Evolutionary conservation across 495 filamentous ascomycete species (phyloP).

Genomic region (Penicillium longicatenatum): DNA sequence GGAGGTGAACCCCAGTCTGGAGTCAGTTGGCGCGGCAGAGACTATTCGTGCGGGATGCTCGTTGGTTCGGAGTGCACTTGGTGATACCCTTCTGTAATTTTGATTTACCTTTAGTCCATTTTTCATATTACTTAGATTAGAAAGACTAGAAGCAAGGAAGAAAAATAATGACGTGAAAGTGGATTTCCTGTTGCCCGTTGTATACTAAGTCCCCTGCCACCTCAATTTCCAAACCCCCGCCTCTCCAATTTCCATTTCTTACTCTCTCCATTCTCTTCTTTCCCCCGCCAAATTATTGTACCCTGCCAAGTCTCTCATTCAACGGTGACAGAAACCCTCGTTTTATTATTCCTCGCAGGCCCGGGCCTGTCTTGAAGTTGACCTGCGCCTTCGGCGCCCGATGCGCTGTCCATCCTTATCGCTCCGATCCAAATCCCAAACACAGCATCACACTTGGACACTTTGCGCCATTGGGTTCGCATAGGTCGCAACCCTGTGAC

Average conservation of each 20-base stretch:
- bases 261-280: slow-evolving; percentile 3
- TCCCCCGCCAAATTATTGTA: not conserved
- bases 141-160: slow-evolving; percentile 9
- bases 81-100: slow-evolving; percentile 78
- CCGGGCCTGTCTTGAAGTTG: slow-evolving; percentile 1
- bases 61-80: slow-evolving; percentile 85
- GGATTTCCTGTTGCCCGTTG: not conserved
- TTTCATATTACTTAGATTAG: slow-evolving; percentile 4
- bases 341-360: not conserved
- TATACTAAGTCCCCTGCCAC: slow-evolving; percentile 33
- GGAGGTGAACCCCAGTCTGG: slow-evolving; percentile 92
- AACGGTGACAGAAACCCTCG: not conserved
- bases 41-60: slow-evolving; percentile 90
- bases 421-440: slow-evolving; percentile 7
- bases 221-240: slow-evolving; percentile 30
- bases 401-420: slow-evolving; percentile 32
- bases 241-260: slow-evolving; percentile 5
- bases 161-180: slow-evolving; percentile 1
- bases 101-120: not conserved
- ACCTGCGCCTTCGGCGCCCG: slow-evolving; percentile 25
- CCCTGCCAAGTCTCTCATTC: slow-evolving; percentile 3
- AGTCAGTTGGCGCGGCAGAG: slow-evolving; percentile 74
- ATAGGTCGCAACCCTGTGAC: not conserved
- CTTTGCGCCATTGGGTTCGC: not conserved
- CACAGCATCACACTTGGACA: not conserved